Evolutionary conservation across 2,329 filamentous ascomycete genomes (phyloP).

Genomic region (Byssoonygena ceratinophila): DNA sequence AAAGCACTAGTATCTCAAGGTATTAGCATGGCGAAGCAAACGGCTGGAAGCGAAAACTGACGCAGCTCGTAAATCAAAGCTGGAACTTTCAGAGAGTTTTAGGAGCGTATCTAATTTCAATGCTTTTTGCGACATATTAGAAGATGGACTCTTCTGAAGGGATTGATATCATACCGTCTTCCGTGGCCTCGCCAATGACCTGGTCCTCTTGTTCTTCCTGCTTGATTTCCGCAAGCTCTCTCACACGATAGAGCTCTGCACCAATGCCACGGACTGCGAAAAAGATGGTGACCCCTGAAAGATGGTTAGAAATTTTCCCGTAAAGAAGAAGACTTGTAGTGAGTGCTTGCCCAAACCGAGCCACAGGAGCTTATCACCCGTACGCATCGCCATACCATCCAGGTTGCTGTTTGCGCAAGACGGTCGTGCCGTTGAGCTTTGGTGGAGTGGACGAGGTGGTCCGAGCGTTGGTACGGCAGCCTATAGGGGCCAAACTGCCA

Average conservation of each 20-base stretch:
- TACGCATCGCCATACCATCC: constrained; percentile 27
- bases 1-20: constrained; percentile 23
- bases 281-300: constrained; percentile 35
- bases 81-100: constrained; percentile 59
- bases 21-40: neutral
- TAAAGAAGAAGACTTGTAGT: neutral
- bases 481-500: too few species aligned
- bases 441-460: neutral
- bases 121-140: too few species aligned
- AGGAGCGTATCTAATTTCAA: constrained; percentile 56
- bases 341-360: constrained; percentile 28
- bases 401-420: neutral
- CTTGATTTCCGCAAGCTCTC: constrained; percentile 49
- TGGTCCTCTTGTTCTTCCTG: constrained; percentile 55
- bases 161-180: constrained; percentile 45
- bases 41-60: constrained; percentile 44
- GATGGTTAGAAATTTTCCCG: constrained; percentile 1
- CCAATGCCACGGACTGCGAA: constrained; percentile 47
- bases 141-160: too few species aligned
- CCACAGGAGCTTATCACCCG: constrained; percentile 32
- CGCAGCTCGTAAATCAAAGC: constrained; percentile 60
- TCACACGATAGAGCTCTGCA: constrained; percentile 38
- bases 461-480: too few species aligned
- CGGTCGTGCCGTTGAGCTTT: constrained; percentile 14
- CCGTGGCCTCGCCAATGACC: constrained; percentile 64